Conservation (phyloP, 169 alveolate genomes). For the Plasmodium malariae region DNA sequence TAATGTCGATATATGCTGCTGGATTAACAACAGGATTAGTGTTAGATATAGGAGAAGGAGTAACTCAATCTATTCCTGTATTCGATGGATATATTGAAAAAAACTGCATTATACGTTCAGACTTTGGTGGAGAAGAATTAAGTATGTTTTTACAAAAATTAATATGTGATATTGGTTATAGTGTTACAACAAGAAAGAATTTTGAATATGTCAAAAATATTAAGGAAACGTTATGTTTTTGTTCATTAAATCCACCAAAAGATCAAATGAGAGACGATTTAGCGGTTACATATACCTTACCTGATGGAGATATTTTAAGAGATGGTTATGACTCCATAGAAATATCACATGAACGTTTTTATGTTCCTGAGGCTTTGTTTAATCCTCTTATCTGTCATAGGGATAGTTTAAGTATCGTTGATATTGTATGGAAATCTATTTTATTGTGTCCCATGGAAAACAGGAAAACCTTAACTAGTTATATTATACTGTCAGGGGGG, state of each 20-base stretch:
- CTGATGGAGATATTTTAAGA: conserved; percentile 89
- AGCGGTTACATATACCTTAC: conserved; percentile 82
- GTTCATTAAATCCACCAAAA: conserved; percentile 87
- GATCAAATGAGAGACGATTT: conserved; percentile 85
- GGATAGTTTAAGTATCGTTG: conserved; percentile 79
- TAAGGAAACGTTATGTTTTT: conserved; percentile 89
- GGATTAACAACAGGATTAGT: conserved; percentile 92
- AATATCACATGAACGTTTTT: conserved; percentile 88
- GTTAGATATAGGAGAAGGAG: conserved; percentile 91
- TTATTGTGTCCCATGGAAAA: conserved; percentile 78
- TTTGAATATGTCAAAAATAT: conserved; percentile 84
- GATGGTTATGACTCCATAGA: conserved; percentile 86
- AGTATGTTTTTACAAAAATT: conserved; percentile 88
- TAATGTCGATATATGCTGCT: conserved; percentile 90
- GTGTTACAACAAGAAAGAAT: conserved; percentile 86
- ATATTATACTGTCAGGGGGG: conserved; percentile 83
- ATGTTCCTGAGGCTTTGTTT: conserved; percentile 89
- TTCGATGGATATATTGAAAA: conserved; percentile 91
- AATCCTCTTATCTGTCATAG: conserved; percentile 82
- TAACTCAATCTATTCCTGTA: conserved; percentile 91
- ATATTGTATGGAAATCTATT: conserved; percentile 82
- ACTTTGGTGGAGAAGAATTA: conserved; percentile 90
- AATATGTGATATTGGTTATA: conserved; percentile 86
- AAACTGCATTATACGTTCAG: conserved; percentile 85
- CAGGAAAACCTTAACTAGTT: conserved; percentile 79